Base-by-base conservation (phyloP, 768 basidiomycete genomes). In the Stropharia rugosoannulata region DNA sequence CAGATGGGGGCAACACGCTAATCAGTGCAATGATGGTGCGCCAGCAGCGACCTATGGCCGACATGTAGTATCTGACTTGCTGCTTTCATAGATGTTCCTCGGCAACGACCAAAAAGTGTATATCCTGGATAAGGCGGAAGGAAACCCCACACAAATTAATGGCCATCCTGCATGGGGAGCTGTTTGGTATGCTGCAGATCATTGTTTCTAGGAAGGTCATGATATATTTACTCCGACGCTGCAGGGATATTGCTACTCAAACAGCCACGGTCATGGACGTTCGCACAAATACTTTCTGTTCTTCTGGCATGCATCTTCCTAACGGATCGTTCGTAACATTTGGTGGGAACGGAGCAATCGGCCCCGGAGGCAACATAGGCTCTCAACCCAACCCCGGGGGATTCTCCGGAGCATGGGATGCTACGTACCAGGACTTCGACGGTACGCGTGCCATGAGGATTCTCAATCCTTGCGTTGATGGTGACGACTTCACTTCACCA, bases 61-160 rank as follows among this genome's bases (percentile, higher is more conserved):
- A 44, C 50, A 12, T 35, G 25, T 15, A 18, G 15, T 38, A 25
- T 36, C 41, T 19, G 9, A 15, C 35, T 35, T 41, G 15, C 41
- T 12, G 22, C 46, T 22, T 54, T 46, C 39, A 19, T 65, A 89
- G 89, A 84, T 89, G 82, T 92, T 94, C 68, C 72, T 94, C 49
- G 92, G 90, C 32, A 90, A 87, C 59, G 74, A 80, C 6, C 75
- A 91, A 61, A 91, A 85, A 68, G 88, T 95, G 35, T 95, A 95
- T 71, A 89, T 95, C 18, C 73, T 95, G n/a, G 94, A 97, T 76
- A 97, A 97, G 74, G 84, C 86, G 1, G 91, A 94, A 66, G 83
- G 82, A 32, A 94, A 95, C 66, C 76, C 78, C 2, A 80, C 81
- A 3, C 71, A 78, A 61, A 78, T 93, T 57, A 75, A 80, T 56